Percentiles rank a stretch among this genome's conserved stretches.
Conservation (phyloP, 2,329 filamentous ascomycete species). For the Fusarium lyarnte region DNA sequence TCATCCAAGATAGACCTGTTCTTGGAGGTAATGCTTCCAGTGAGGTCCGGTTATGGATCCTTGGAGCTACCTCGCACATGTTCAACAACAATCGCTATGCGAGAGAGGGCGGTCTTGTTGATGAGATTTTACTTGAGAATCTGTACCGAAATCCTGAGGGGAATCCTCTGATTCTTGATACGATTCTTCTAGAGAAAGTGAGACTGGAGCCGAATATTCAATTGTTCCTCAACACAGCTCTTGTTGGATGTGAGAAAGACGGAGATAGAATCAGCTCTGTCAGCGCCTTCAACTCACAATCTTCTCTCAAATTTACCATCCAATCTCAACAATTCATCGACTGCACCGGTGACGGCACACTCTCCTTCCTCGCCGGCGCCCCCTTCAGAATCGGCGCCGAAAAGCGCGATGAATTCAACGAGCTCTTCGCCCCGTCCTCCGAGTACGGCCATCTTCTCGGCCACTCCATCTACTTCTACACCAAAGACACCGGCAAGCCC, state of each 20-base stretch:
- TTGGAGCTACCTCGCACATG: slow-evolving; percentile 17
- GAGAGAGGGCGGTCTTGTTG: slow-evolving; percentile 18
- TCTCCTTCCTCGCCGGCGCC: slow-evolving; percentile 9
- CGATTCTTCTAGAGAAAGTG: slow-evolving; percentile 1
- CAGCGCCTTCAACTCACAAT: slow-evolving; percentile 8
- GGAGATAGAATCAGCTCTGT: background rate
- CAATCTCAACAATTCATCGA: slow-evolving; percentile 16
- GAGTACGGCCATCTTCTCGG: slow-evolving; percentile 17
- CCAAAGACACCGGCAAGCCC: slow-evolving; percentile 8
- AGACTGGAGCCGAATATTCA: background rate
- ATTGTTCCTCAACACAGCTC: background rate
- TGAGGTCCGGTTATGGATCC: slow-evolving; percentile 14
- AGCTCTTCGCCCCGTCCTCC: slow-evolving; percentile 11
- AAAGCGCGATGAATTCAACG: slow-evolving; percentile 10
- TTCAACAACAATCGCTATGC: slow-evolving; percentile 18
- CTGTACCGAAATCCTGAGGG: slow-evolving; percentile 3
- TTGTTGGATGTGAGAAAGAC: background rate
- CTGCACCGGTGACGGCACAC: slow-evolving; percentile 14
- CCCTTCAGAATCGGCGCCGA: slow-evolving; percentile 16
- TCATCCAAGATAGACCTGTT: slow-evolving; percentile 13
- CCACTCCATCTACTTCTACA: slow-evolving; percentile 21
- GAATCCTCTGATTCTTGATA: slow-evolving; percentile 13
- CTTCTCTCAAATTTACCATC: background rate
- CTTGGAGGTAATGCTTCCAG: slow-evolving; percentile 17
- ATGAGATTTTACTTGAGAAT: slow-evolving; percentile 16